Evolutionary conservation across 179 eudicot genomes (phyloP).

Genomic region (Beta corolliflora): DNA sequence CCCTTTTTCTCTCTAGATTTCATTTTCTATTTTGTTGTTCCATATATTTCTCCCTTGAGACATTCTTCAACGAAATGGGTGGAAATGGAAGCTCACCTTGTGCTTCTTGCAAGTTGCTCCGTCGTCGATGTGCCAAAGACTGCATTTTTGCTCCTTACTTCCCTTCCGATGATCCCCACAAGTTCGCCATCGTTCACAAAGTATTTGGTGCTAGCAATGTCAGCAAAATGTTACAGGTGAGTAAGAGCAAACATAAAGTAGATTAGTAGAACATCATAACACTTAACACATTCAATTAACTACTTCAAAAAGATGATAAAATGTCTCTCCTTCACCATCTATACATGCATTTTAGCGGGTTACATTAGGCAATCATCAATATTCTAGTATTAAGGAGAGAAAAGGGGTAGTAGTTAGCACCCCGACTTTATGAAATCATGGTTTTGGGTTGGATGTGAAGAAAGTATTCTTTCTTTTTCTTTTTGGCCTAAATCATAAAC

Average conservation of each 20-base stretch:
- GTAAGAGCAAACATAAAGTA: constrained; percentile 6
- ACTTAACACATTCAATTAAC: background rate
- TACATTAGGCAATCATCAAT: no score
- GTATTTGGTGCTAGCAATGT: constrained; percentile 89
- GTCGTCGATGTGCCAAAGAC: constrained; percentile 79
- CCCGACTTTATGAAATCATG: no score
- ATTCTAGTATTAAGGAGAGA: no score
- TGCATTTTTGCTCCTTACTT: constrained; percentile 86
- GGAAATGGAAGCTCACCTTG: constrained; percentile 70
- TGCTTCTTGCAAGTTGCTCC: constrained; percentile 85
- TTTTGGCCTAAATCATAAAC: no score
- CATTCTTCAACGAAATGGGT: constrained; percentile 33
- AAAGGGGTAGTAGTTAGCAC: no score
- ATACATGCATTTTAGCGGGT: no score
- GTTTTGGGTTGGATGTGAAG: no score
- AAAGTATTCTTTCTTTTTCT: no score
- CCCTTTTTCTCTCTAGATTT: background rate
- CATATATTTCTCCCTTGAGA: background rate
- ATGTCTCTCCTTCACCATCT: background rate
- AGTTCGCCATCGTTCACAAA: constrained; percentile 86
- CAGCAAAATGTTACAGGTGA: constrained; percentile 81
- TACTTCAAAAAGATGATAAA: background rate
- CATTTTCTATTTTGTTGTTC: background rate
- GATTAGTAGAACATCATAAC: background rate
- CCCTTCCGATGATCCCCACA: constrained; percentile 75